These are phyloP conservation scores for Huntiella bhutanensis DNA, from an alignment of 2,329 filamentous ascomycete species.

Conservation along the genomic window DNA sequence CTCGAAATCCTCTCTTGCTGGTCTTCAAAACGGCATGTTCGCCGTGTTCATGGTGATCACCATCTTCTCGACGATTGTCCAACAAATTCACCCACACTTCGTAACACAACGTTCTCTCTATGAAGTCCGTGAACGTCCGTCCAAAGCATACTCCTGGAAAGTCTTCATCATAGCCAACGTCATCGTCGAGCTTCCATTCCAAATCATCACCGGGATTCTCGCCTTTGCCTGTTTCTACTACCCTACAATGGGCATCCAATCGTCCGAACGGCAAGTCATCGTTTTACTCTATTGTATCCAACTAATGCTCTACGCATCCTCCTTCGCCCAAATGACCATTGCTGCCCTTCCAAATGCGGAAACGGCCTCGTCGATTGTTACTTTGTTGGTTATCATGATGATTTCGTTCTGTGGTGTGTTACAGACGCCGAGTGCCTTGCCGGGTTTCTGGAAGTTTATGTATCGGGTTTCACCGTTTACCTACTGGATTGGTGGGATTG, in stretches of 20 bases:
- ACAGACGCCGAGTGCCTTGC: constrained; percentile 36
- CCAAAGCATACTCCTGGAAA: constrained; percentile 58
- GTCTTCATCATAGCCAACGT: constrained; percentile 56
- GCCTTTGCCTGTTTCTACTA: constrained; percentile 53
- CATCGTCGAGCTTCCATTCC: constrained; percentile 53
- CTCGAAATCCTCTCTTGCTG: constrained; percentile 35
- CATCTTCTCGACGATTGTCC: constrained; percentile 51
- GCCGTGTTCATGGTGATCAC: constrained; percentile 57
- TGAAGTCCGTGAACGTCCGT: constrained; percentile 57
- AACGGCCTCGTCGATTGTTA: constrained; percentile 45
- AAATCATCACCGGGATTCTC: constrained; percentile 43
- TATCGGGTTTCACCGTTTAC: constrained; percentile 49
- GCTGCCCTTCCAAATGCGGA: constrained; percentile 50
- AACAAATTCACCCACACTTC: constrained; percentile 59
- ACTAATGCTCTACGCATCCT: constrained; percentile 52
- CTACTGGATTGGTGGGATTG: constrained; percentile 49
- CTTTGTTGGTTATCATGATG: constrained; percentile 37
- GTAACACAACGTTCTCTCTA: constrained; percentile 55
- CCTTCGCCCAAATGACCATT: constrained; percentile 58
- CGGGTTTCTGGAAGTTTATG: constrained; percentile 65
- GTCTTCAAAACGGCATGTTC: constrained; percentile 60
- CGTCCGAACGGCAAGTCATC: constrained; percentile 38
- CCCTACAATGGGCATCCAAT: constrained; percentile 31
- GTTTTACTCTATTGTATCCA: constrained; percentile 46
- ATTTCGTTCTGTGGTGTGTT: constrained; percentile 47